phyloP scores from a whole-genome alignment of 164 flowering plant genomes.

The Aristolochia californica region DNA sequence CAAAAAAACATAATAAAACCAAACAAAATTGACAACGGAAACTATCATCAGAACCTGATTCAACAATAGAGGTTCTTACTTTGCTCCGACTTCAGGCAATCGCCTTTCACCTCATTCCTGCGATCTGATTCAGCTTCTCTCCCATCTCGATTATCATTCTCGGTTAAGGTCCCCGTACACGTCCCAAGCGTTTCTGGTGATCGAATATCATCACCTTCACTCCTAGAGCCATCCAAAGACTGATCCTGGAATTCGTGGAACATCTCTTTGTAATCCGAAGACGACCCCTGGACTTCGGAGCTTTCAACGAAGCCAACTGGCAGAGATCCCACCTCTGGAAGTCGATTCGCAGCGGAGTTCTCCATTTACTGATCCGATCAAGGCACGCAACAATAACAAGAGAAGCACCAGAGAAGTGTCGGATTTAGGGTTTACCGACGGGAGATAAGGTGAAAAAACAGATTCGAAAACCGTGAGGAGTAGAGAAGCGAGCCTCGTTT shows the following conservation, averaged over 20 bases:
- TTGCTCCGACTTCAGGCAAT: slow-evolving; percentile 14
- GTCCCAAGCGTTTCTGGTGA: background rate
- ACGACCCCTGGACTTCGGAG: slow-evolving; percentile 31
- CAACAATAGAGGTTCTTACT: slow-evolving; percentile 16
- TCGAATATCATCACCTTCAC: slow-evolving; percentile 6
- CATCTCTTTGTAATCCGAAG: slow-evolving; percentile 25
- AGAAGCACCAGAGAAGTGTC: too few species aligned
- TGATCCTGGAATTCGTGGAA: slow-evolving; percentile 6
- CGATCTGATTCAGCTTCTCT: slow-evolving; percentile 9
- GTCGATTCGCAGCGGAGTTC: slow-evolving; percentile 40
- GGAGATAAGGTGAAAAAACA: too few species aligned
- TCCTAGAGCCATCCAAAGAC: background rate
- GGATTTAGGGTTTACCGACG: too few species aligned
- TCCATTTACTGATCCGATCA: slow-evolving; percentile 27
- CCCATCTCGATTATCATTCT: slow-evolving; percentile 5
- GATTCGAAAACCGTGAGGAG: too few species aligned
- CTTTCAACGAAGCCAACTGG: slow-evolving; percentile 82
- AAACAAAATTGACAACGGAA: background rate
- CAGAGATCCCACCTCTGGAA: slow-evolving; percentile 65
- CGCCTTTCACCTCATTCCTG: slow-evolving; percentile 5
- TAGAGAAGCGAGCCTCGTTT: too few species aligned
- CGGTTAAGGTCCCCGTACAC: slow-evolving; percentile 7
- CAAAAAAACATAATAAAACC: background rate
- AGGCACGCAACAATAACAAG: too few species aligned
- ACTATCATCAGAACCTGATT: background rate